phyloP scores from a whole-genome alignment of 805 yeast genomes.

The Lipomyces yamanashiensis region DNA sequence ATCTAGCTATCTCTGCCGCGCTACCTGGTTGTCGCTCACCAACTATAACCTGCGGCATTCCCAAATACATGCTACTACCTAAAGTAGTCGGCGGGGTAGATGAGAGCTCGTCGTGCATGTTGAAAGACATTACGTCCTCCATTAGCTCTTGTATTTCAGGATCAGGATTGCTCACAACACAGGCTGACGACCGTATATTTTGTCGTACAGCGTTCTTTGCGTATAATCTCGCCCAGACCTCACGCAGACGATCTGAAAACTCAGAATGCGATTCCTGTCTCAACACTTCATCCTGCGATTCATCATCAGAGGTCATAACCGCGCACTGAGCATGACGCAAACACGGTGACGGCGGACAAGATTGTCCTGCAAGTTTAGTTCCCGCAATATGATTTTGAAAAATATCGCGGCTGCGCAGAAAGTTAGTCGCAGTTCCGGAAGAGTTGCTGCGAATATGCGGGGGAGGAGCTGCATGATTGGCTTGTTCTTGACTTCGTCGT shows the following conservation, averaged over 20 bases:
- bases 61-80: background rate
- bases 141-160: background rate
- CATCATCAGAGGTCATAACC: background rate
- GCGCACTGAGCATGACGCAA: background rate
- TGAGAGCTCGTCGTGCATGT: background rate
- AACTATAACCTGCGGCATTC: background rate
- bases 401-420: background rate
- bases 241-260: background rate
- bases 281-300: too few species aligned
- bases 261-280: background rate
- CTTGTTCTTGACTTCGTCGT: background rate
- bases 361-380: background rate
- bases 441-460: background rate
- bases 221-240: background rate
- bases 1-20: too few species aligned
- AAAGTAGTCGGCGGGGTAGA: background rate
- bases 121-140: conserved; percentile 1
- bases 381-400: background rate
- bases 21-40: background rate
- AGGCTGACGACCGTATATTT: too few species aligned
- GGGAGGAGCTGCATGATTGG: background rate
- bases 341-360: conserved; percentile 1
- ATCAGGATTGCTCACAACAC: background rate
- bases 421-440: background rate
- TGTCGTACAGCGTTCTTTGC: background rate